Conservation (phyloP, 345 rosid species). For the Atalantia buxifolia region DNA sequence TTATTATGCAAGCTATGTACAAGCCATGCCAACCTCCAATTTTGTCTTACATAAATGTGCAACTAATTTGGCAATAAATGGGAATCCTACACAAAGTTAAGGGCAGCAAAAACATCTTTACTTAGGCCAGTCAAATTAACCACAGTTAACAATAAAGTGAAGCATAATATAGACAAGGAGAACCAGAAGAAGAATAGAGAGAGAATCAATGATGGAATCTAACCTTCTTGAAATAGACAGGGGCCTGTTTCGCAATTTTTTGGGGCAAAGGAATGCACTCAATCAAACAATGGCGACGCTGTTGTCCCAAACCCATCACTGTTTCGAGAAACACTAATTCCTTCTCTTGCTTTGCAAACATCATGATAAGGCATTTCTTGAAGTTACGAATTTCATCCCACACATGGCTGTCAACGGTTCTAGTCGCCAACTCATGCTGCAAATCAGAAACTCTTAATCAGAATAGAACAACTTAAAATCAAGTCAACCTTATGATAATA, state of each 20-base stretch:
- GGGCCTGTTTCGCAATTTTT: slow-evolving; percentile 73
- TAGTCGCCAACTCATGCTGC: slow-evolving; percentile 42
- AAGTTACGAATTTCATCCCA: slow-evolving; percentile 95
- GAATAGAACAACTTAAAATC: neutral
- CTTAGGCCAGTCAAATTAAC: neutral
- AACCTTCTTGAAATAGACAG: slow-evolving; percentile 86
- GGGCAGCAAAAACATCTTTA: neutral
- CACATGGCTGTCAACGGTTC: slow-evolving; percentile 67
- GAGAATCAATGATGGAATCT: slow-evolving; percentile 1
- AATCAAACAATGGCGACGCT: slow-evolving; percentile 79
- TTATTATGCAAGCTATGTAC: neutral
- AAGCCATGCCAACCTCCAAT: neutral
- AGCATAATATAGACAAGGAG: neutral
- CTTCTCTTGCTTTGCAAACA: slow-evolving; percentile 89
- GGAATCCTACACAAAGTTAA: neutral
- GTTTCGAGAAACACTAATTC: slow-evolving; percentile 87
- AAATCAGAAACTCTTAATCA: neutral
- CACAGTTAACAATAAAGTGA: neutral
- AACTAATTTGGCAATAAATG: neutral
- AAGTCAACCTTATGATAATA: neutral
- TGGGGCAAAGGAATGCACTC: slow-evolving; percentile 84
- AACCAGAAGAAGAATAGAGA: neutral
- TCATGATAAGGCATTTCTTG: slow-evolving; percentile 92
- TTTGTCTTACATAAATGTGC: neutral
- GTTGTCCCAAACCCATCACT: slow-evolving; percentile 78